A percentile compares a stretch with the other conserved stretches of the same genome.
Conservation (phyloP, 2,329 filamentous ascomycete genomes). For the Pyrenophora seminiperda region DNA sequence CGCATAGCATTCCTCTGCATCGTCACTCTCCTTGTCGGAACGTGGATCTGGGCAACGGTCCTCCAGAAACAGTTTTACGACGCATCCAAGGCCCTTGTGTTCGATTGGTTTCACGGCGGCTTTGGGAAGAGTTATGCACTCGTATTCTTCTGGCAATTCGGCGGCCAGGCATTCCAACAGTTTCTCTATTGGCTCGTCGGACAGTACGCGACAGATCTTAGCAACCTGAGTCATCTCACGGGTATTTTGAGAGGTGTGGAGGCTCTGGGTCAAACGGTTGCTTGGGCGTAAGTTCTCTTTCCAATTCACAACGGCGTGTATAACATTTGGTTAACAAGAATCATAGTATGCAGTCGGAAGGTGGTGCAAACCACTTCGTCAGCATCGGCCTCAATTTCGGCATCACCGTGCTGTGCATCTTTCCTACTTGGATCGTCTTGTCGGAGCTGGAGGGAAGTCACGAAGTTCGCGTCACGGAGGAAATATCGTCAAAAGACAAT, state of each 20-base stretch:
- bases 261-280: constrained; percentile 44
- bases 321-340: constrained; percentile 12
- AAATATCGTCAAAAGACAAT: constrained; percentile 4
- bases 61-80: constrained; percentile 43
- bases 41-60: constrained; percentile 45
- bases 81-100: constrained; percentile 31
- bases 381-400: constrained; percentile 46
- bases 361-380: constrained; percentile 45
- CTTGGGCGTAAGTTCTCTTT: constrained; percentile 39
- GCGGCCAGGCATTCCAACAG: constrained; percentile 46
- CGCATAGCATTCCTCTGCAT: constrained; percentile 38
- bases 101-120: constrained; percentile 44
- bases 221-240: constrained; percentile 41
- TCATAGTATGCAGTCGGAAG: constrained; percentile 42
- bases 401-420: constrained; percentile 36
- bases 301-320: neutral
- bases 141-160: constrained; percentile 46
- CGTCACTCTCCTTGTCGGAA: constrained; percentile 38
- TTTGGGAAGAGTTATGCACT: constrained; percentile 44
- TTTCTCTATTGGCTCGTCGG: constrained; percentile 46
- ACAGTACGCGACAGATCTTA: constrained; percentile 44
- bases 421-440: constrained; percentile 44
- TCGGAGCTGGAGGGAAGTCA: constrained; percentile 41
- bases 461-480: constrained; percentile 32
- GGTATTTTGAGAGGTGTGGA: constrained; percentile 45